Base-by-base conservation (phyloP, 2,329 filamentous ascomycete genomes). In the Dryadomyces quercus-mongolicae region DNA sequence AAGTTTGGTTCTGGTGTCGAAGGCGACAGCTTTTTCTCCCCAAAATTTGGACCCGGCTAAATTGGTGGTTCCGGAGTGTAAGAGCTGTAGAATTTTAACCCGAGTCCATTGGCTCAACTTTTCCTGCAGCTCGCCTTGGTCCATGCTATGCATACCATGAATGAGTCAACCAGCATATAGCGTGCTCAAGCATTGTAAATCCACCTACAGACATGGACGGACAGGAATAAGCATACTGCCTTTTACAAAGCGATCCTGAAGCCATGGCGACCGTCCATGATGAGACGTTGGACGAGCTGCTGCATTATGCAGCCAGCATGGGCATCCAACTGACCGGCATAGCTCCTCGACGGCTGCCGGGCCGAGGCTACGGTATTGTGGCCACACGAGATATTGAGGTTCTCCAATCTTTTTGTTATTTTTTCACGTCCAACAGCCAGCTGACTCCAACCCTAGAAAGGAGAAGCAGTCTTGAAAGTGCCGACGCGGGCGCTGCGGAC, bases 281-380 rank as follows among this genome's bases (percentile, higher is more conserved):
- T 54, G 54, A 57, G 31, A 51, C 54, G 2, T 25, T 60, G 15
- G 21, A 51, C 6, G 56, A 57, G 25, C 51, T 61, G 36, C 52
- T 61, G 52, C 54, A 16, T 16, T 95, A 89, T 87, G 84, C 85
- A 1, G 65, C 73, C 46, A 67, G 70, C 1, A 75, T 81, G 55
- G 86, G 86, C 15, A 77, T 94, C 31, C 68, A 75, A 40, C 77
- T 89, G 60, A 75, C 84, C 61, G 83, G 82, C 31, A 80, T 94
- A 49, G 72, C 73, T 2, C 83, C 88, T 5, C 76, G 81, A 44
- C 73, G 72, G 43, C 82, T 95, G 16, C 78, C 83, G 6, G 85
- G 83, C 1, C 77, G 86, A 54, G 90, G 90, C 31, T 77, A 93
- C 53, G 90, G 91, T 49, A 82, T 95, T 55, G 75, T 91, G 51